These are phyloP conservation scores for Chaetomiaceae sp. DNA, from an alignment of 2,329 filamentous ascomycete genomes.

Conservation along the genomic window DNA sequence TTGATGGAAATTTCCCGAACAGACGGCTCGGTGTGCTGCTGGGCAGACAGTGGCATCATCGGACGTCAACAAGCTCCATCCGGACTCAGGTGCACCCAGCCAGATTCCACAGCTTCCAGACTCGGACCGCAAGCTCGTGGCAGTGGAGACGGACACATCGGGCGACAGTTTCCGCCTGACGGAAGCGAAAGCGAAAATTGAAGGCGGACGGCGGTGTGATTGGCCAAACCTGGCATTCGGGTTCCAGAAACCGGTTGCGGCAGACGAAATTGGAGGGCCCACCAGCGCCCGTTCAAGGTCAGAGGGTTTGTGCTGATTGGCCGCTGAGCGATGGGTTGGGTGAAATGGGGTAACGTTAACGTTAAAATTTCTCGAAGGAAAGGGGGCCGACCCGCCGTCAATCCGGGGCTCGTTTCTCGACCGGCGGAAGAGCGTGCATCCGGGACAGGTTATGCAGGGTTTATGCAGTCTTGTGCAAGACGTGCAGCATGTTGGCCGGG, in stretches of 20 bases:
- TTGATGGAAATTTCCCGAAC: not conserved
- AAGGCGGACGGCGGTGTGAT: not conserved
- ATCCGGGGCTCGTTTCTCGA: not conserved
- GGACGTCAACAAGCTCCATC: not conserved
- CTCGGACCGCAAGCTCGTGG: not conserved
- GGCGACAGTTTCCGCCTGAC: not conserved
- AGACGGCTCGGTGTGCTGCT: not conserved
- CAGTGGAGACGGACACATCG: not conserved
- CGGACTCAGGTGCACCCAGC: not conserved
- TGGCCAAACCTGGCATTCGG: not conserved
- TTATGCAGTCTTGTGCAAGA: slow-evolving; percentile 4
- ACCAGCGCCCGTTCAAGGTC: not conserved
- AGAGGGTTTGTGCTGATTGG: not conserved
- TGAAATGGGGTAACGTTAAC: too few species aligned
- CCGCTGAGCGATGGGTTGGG: not conserved
- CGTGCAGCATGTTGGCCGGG: not conserved
- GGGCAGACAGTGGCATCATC: not conserved
- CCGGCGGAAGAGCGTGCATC: not conserved
- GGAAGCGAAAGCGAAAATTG: slow-evolving; percentile 16
- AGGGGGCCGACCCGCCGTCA: not conserved
- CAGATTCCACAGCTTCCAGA: not conserved
- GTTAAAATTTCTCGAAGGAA: not conserved
- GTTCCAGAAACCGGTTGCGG: not conserved
- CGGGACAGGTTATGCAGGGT: slow-evolving; percentile 1
- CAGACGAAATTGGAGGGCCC: slow-evolving; percentile 2